phyloP scores from a whole-genome alignment of 2,329 filamentous ascomycete genomes.

The Harringtonia aguacate region DNA sequence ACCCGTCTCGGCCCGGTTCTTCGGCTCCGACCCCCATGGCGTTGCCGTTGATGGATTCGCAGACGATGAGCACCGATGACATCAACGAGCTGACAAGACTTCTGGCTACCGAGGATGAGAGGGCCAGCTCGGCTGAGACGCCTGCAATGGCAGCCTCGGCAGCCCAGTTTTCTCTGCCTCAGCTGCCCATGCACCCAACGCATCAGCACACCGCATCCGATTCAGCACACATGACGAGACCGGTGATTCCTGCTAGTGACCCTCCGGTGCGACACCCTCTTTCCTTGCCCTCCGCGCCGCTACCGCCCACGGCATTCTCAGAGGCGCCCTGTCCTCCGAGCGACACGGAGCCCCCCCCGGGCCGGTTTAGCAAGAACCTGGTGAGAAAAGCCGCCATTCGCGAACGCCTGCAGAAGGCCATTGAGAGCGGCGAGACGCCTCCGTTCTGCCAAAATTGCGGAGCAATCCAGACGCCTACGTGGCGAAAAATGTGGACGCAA shows the following conservation, averaged over 20 bases:
- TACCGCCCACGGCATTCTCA: slow-evolving; percentile 21
- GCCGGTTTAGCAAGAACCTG: slow-evolving; percentile 49
- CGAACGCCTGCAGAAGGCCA: slow-evolving; percentile 48
- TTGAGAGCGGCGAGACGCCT: slow-evolving; percentile 74
- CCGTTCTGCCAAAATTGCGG: slow-evolving; percentile 89
- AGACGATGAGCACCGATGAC: neutral
- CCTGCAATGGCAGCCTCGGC: neutral
- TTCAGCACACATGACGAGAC: too few relatives aligned
- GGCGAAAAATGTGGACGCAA: slow-evolving; percentile 87
- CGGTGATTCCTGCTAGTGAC: slow-evolving; percentile 33
- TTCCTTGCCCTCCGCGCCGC: slow-evolving; percentile 17
- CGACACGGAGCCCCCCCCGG: slow-evolving; percentile 29
- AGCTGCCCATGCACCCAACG: neutral
- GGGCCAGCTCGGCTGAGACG: neutral
- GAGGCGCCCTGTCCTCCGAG: slow-evolving; percentile 31
- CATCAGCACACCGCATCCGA: slow-evolving; percentile 4
- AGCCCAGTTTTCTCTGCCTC: neutral
- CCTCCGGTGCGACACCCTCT: slow-evolving; percentile 22
- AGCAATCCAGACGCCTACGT: slow-evolving; percentile 90
- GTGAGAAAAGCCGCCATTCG: slow-evolving; percentile 53
- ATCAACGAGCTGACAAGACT: neutral
- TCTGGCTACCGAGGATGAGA: neutral
- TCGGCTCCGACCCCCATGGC: too few relatives aligned
- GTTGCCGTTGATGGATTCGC: too few relatives aligned
- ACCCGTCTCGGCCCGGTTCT: neutral